These are phyloP conservation scores for Lentinula sp. DNA, from an alignment of 768 basidiomycete species.

Conservation along the genomic window DNA sequence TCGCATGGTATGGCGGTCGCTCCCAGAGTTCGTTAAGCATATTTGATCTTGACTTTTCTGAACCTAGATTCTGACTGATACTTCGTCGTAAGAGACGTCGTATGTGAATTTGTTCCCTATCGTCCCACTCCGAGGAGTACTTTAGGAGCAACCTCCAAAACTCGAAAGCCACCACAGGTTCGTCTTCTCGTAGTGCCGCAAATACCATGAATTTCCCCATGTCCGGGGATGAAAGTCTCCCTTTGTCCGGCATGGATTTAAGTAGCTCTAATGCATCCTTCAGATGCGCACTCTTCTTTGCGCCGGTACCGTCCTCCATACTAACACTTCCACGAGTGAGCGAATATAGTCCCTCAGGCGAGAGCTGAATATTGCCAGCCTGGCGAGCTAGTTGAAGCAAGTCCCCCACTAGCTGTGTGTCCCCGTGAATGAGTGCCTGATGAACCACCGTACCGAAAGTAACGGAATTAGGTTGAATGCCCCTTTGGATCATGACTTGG, in stretches of 20 bases:
- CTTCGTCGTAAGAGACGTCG: slow-evolving; percentile 33
- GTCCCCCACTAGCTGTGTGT: slow-evolving; percentile 34
- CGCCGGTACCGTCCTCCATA: background rate
- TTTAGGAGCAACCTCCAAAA: slow-evolving; percentile 53
- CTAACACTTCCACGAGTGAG: slow-evolving; percentile 38
- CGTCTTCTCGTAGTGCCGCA: slow-evolving; percentile 40
- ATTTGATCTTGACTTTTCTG: background rate
- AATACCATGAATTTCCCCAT: slow-evolving; percentile 47
- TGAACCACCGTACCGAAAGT: slow-evolving; percentile 62
- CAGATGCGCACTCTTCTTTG: slow-evolving; percentile 23
- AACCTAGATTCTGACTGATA: slow-evolving; percentile 14
- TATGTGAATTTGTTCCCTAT: slow-evolving; percentile 34
- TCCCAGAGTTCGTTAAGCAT: background rate
- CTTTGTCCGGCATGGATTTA: slow-evolving; percentile 26
- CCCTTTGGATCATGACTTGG: slow-evolving; percentile 40
- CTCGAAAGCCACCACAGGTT: slow-evolving; percentile 46
- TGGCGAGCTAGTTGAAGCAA: slow-evolving; percentile 35
- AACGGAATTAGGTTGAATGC: slow-evolving; percentile 45
- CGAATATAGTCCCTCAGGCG: slow-evolving; percentile 41
- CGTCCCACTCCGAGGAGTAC: slow-evolving; percentile 39
- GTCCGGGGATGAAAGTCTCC: slow-evolving; percentile 32
- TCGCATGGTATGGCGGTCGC: slow-evolving; percentile 1
- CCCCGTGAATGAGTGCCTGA: slow-evolving; percentile 39
- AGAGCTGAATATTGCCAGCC: slow-evolving; percentile 28
- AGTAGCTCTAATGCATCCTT: slow-evolving; percentile 36